Base-by-base conservation (phyloP, 2,329 filamentous ascomycete genomes). In the Aspergillus niger region DNA sequence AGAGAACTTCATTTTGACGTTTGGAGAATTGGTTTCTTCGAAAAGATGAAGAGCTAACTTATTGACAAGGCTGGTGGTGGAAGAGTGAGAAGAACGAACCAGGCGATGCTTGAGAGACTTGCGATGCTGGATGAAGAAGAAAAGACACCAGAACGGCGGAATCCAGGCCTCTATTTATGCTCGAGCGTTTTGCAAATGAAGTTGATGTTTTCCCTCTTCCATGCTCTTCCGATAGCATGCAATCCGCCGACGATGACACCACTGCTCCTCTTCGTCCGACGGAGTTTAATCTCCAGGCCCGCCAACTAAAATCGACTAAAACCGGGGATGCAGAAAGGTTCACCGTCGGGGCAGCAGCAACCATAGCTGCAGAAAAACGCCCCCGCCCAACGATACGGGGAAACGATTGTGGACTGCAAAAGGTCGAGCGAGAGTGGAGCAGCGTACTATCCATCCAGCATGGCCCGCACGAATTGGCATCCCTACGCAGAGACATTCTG, bases 1-100 rank as follows among this genome's bases (percentile, higher is more conserved):
- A 52, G 78, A 69, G 74, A 82, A 75, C 77, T 82, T 85, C 84
- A 86, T 86, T 41, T 20, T 59, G 56, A 26, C 24, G 22, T 50
- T 11, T 6, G n/a, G 15, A 44, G 52, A 8, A 10, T 30, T 36
- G 10, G 32, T 36, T 36, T 36, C 17, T 55, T 44, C 39, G n/a
- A 20, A 26, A 30, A 28, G 53, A 44, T 15, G 32, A 24, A n/a
- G 32, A 53, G 36, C n/a, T 26, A 41, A 13, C 10, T 26, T 8
- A 4, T 55, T 28, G 30, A 24, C 38, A 13, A 50, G 26, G 41
- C 7, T 5, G 15, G 24, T n/a, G 11, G 0, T n/a, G 24, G 32
- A 13, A n/a, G 15, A 30, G 26, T 13, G 24, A 22, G 53, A 47
- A 36, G 39, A 41, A 2, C 17, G 39, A 55, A 44, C 53, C 39